These are phyloP conservation scores for Aspergillus nomiae DNA, from an alignment of 2,329 filamentous ascomycete genomes.

Conservation along the genomic window DNA sequence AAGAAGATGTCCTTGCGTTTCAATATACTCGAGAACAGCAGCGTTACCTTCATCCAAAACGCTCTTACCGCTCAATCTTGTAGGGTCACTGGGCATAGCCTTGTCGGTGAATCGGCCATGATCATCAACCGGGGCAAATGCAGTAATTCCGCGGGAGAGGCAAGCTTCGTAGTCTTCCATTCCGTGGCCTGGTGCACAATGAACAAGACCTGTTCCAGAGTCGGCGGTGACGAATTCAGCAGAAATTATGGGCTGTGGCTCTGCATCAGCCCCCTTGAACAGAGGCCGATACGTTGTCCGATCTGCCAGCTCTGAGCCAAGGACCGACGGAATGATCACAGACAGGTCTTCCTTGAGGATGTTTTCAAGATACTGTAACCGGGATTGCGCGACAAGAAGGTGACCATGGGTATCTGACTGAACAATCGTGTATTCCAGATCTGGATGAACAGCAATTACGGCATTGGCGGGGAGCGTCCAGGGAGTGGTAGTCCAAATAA, in stretches of 20 bases:
- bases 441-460: constrained; percentile 78
- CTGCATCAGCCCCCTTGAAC: constrained; percentile 62
- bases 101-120: constrained; percentile 78
- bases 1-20: constrained; percentile 62
- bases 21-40: constrained; percentile 70
- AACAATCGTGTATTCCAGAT: constrained; percentile 73
- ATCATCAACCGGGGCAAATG: constrained; percentile 81
- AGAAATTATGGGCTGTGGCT: constrained; percentile 70
- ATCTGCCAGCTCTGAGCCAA: constrained; percentile 66
- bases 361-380: constrained; percentile 61
- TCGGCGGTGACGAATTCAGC: constrained; percentile 86
- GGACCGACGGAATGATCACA: constrained; percentile 59
- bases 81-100: constrained; percentile 71
- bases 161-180: constrained; percentile 95
- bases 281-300: constrained; percentile 68
- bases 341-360: constrained; percentile 53
- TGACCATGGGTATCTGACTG: constrained; percentile 57
- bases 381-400: constrained; percentile 71
- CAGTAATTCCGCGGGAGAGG: constrained; percentile 67
- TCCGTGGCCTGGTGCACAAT: constrained; percentile 90
- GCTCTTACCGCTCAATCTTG: constrained; percentile 67
- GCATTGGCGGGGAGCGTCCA: constrained; percentile 95
- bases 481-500: constrained; percentile 98
- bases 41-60: constrained; percentile 71
- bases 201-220: constrained; percentile 94